phyloP scores from a whole-genome alignment of 768 basidiomycete genomes.

The Galerina sulciceps region DNA sequence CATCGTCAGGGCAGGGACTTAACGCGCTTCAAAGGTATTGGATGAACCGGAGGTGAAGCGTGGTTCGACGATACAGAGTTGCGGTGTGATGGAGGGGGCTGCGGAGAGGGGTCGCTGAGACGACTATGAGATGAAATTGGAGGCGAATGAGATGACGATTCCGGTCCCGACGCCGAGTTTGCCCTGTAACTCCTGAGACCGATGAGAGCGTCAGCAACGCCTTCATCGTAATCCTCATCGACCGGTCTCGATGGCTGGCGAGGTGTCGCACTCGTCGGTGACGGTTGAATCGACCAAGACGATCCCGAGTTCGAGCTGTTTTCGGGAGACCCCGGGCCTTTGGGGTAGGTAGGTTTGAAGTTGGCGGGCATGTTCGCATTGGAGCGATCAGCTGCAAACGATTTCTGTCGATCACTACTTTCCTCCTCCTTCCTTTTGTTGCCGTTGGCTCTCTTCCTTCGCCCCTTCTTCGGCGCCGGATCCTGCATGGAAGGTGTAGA shows the following conservation, averaged over 20 bases:
- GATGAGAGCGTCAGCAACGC: constrained; percentile 84
- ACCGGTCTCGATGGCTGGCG: constrained; percentile 68
- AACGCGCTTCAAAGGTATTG: constrained; percentile 67
- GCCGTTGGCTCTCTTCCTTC: constrained; percentile 48
- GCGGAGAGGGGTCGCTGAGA: constrained; percentile 52
- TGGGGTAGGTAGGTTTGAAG: constrained; percentile 34
- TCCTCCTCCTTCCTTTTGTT: constrained; percentile 27
- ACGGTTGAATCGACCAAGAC: constrained; percentile 71
- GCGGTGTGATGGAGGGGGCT: constrained; percentile 57
- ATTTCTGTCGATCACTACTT: constrained; percentile 15
- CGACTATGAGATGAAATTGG: constrained; percentile 62
- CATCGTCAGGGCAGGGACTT: constrained; percentile 69
- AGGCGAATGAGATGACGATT: constrained; percentile 55
- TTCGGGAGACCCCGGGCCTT: constrained; percentile 59
- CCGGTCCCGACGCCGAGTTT: constrained; percentile 28
- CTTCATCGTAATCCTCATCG: constrained; percentile 94
- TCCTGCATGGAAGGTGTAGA: constrained; percentile 37
- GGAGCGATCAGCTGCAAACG: constrained; percentile 14
- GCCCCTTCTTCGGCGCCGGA: constrained; percentile 57
- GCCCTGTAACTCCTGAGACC: constrained; percentile 45
- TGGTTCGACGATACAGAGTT: constrained; percentile 73
- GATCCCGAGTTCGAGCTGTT: constrained; percentile 69
- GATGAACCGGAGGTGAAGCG: constrained; percentile 51
- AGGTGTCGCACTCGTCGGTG: constrained; percentile 65
- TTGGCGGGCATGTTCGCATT: constrained; percentile 17